These are phyloP conservation scores for Eucalyptus erythrocorys DNA, from an alignment of 345 rosid species.

Conservation along the genomic window DNA sequence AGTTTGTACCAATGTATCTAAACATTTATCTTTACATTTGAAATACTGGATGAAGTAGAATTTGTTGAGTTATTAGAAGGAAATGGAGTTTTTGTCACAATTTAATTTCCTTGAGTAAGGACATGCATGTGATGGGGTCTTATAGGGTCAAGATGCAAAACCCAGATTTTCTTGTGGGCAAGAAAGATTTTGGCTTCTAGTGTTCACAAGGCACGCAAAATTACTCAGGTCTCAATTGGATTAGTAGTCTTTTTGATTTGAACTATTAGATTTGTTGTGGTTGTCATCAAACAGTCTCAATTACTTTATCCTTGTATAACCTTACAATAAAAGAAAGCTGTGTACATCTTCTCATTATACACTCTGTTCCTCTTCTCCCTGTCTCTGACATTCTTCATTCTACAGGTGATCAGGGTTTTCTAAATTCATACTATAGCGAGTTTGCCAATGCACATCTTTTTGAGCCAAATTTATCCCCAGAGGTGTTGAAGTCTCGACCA, in stretches of 20 bases:
- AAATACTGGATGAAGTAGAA: background rate
- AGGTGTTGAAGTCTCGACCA: constrained; percentile 44
- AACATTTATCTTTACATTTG: background rate
- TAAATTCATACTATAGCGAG: constrained; percentile 71
- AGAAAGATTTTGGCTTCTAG: background rate
- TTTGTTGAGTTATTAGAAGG: background rate
- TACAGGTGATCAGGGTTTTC: constrained; percentile 82
- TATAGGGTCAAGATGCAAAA: background rate
- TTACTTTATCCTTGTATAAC: background rate
- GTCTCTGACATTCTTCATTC: background rate
- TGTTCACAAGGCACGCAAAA: background rate
- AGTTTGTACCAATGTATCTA: background rate
- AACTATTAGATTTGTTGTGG: background rate
- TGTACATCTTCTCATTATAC: background rate
- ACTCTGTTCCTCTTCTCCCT: background rate
- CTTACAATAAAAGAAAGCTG: background rate
- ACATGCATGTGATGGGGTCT: background rate
- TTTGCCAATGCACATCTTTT: constrained; percentile 82
- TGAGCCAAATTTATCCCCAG: constrained; percentile 53
- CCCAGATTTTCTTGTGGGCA: background rate
- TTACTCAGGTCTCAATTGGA: background rate
- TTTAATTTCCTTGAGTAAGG: background rate
- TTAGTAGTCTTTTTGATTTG: background rate
- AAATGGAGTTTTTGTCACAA: background rate
- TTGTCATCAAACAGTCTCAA: background rate